These are phyloP conservation scores for Pichia cactophila DNA, from an alignment of 1,139 yeast genomes.

Conservation along the genomic window DNA sequence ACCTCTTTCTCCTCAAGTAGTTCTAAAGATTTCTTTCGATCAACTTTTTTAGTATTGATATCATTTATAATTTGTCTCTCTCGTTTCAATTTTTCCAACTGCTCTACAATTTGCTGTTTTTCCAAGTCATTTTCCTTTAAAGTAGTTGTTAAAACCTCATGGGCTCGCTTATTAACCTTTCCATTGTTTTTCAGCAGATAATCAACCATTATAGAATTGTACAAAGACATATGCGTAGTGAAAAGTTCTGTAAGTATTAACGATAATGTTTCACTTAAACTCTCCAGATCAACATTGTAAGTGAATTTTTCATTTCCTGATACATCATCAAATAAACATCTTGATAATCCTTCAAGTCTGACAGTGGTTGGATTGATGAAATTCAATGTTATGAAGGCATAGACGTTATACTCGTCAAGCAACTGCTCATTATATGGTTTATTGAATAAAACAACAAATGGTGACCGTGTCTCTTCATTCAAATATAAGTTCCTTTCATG, in stretches of 20 bases:
- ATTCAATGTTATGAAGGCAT: constrained; percentile 41
- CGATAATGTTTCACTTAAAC: constrained; percentile 14
- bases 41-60: not conserved
- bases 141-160: constrained; percentile 3
- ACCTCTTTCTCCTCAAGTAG: not conserved
- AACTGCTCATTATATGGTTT: constrained; percentile 31
- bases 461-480: constrained; percentile 52
- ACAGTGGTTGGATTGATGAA: constrained; percentile 25
- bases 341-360: constrained; percentile 19
- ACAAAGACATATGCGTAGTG: constrained; percentile 14
- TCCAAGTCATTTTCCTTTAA: not conserved
- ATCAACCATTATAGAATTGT: constrained; percentile 15
- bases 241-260: constrained; percentile 14
- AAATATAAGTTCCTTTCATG: constrained; percentile 59
- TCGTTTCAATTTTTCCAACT: not conserved
- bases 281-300: constrained; percentile 7
- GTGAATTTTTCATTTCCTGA: constrained; percentile 1
- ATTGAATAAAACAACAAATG: constrained; percentile 61
- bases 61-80: constrained; percentile 5
- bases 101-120: not conserved
- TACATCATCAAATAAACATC: constrained; percentile 5
- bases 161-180: constrained; percentile 6
- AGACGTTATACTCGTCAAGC: constrained; percentile 33
- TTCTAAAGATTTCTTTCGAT: constrained; percentile 6
- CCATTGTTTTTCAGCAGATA: constrained; percentile 16